phyloP scores from a whole-genome alignment of 371 early-diverging fungal genomes.

The Mucor saturninus region DNA sequence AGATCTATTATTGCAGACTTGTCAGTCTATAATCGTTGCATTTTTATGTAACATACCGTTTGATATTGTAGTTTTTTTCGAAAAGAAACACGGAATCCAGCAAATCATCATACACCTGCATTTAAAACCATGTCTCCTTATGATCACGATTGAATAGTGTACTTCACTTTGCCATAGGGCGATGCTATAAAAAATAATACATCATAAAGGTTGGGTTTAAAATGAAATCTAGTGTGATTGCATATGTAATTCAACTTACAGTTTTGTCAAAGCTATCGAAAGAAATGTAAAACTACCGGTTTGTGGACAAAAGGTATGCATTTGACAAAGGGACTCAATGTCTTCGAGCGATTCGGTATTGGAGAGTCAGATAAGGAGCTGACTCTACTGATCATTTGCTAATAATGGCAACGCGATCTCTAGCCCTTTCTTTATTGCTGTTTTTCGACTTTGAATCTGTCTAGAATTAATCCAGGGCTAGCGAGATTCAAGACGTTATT shows the following conservation, averaged over 20 bases:
- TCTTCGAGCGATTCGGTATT: slow-evolving; percentile 19
- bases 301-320: slow-evolving; percentile 21
- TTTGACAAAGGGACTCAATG: slow-evolving; percentile 21
- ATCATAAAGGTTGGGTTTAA: slow-evolving; percentile 16
- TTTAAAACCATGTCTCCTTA: slow-evolving; percentile 18
- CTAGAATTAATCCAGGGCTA: slow-evolving; percentile 20
- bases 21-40: slow-evolving; percentile 26
- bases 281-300: slow-evolving; percentile 20
- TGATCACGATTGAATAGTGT: slow-evolving; percentile 21
- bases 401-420: slow-evolving; percentile 8
- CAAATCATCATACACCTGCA: slow-evolving; percentile 14
- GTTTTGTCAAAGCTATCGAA: slow-evolving; percentile 23
- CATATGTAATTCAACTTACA: slow-evolving; percentile 26
- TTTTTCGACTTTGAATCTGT: slow-evolving; percentile 17
- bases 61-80: slow-evolving; percentile 22
- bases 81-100: slow-evolving; percentile 21
- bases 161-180: slow-evolving; percentile 24
- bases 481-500: slow-evolving; percentile 12
- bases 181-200: slow-evolving; percentile 20
- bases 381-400: slow-evolving; percentile 19
- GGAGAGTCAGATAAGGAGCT: slow-evolving; percentile 19
- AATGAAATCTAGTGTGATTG: slow-evolving; percentile 21
- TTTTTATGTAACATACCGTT: slow-evolving; percentile 27
- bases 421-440: too few relatives aligned
- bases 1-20: slow-evolving; percentile 24